Percentiles rank a stretch among this genome's conserved stretches.
Evolutionary conservation across 1,139 yeast species (phyloP).

Genomic region (Saccharomyces hybrid): DNA sequence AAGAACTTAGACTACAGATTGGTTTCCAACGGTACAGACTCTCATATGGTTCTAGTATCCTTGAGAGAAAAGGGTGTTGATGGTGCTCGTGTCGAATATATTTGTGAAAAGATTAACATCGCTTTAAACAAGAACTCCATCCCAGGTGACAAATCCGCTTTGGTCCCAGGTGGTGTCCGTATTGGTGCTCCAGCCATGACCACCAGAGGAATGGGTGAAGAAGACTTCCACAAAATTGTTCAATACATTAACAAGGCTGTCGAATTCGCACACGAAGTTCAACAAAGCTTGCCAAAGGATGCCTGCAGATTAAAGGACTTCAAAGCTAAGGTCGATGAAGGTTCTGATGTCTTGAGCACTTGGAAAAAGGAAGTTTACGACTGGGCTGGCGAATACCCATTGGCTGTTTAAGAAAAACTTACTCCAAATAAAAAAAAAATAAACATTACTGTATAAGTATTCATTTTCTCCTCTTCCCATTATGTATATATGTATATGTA

Average conservation of each 20-base stretch:
- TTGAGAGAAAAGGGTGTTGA: constrained; percentile 85
- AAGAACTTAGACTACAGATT: constrained; percentile 64
- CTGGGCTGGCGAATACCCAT: constrained; percentile 94
- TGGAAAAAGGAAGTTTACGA: constrained; percentile 72
- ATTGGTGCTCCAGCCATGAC: constrained; percentile 99
- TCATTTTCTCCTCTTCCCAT: background rate
- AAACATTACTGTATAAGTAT: background rate
- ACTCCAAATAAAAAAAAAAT: background rate
- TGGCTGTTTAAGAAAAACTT: constrained; percentile 46
- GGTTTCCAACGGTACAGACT: constrained; percentile 92
- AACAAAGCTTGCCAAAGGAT: constrained; percentile 66
- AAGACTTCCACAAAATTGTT: constrained; percentile 78
- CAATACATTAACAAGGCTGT: constrained; percentile 79
- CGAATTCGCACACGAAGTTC: constrained; percentile 66
- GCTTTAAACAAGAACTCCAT: constrained; percentile 96
- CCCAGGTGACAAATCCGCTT: constrained; percentile 96
- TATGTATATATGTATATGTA: background rate
- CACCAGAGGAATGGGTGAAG: constrained; percentile 87
- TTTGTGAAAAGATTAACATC: constrained; percentile 89
- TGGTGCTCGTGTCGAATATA: constrained; percentile 95
- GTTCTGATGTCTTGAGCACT: constrained; percentile 56
- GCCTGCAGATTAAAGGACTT: constrained; percentile 92
- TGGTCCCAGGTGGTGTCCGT: constrained; percentile 96
- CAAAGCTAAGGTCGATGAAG: constrained; percentile 68
- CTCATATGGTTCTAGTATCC: constrained; percentile 89